phyloP scores from a whole-genome alignment of 2,329 filamentous ascomycete species.

The Epichloe bromicola region DNA sequence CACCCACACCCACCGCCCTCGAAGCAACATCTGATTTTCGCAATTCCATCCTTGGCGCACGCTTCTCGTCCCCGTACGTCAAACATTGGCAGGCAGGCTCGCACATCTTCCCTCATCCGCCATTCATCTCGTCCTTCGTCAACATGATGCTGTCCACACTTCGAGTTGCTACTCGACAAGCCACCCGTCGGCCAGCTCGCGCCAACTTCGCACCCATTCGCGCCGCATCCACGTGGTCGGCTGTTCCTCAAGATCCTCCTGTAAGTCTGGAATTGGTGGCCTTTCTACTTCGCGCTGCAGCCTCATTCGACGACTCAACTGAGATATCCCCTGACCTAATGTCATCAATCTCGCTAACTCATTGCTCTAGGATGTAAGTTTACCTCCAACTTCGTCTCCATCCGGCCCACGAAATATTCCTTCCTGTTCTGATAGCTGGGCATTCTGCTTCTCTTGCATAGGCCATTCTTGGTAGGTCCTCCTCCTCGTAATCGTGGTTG shows the following conservation, averaged over 20 bases:
- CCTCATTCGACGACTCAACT: neutral
- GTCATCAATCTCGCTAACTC: neutral
- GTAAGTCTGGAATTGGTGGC: conserved; percentile 40
- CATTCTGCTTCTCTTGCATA: conserved; percentile 16
- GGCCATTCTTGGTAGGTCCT: conserved; percentile 60
- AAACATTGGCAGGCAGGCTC: neutral
- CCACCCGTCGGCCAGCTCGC: conserved; percentile 26
- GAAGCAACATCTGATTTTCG: neutral
- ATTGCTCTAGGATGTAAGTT: conserved; percentile 9
- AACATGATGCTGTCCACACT: conserved; percentile 46
- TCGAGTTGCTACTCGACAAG: conserved; percentile 39
- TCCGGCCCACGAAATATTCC: neutral
- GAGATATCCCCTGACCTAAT: neutral
- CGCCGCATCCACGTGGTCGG: conserved; percentile 73
- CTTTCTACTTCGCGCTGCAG: neutral
- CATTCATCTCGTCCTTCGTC: neutral
- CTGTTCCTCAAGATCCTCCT: conserved; percentile 86
- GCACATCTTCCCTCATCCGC: conserved; percentile 3
- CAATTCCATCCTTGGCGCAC: neutral
- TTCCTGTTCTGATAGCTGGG: neutral
- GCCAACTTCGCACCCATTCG: conserved; percentile 31
- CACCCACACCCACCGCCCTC: neutral
- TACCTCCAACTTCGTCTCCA: neutral
- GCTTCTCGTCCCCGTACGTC: neutral
- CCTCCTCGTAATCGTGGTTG: neutral